phyloP scores from a whole-genome alignment of 495 filamentous ascomycete species.

The Lasiosphaeriaceae sp. region DNA sequence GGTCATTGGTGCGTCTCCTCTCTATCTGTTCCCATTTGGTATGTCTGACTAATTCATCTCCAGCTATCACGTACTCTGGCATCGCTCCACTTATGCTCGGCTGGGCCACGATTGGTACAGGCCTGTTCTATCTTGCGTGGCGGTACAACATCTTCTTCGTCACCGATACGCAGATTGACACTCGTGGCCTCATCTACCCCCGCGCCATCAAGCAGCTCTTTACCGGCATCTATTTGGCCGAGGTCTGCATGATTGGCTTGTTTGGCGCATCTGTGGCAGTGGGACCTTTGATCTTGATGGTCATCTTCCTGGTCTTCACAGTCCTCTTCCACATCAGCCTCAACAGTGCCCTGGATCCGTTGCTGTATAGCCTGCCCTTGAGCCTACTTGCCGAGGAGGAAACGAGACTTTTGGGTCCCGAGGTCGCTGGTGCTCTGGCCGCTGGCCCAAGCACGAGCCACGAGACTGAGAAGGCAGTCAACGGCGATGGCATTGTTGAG shows the following conservation, averaged over 20 bases:
- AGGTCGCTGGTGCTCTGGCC: slow-evolving; percentile 21
- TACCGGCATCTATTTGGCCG: slow-evolving; percentile 79
- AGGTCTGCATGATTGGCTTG: slow-evolving; percentile 85
- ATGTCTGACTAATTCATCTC: slow-evolving; percentile 7
- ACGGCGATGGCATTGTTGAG: slow-evolving; percentile 26
- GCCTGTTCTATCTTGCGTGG: slow-evolving; percentile 88
- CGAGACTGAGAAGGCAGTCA: slow-evolving; percentile 28
- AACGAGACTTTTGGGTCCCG: slow-evolving; percentile 31
- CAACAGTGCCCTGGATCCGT: slow-evolving; percentile 71
- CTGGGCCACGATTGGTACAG: slow-evolving; percentile 79
- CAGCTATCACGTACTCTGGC: slow-evolving; percentile 79
- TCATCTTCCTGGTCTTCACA: slow-evolving; percentile 75
- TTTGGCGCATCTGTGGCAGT: slow-evolving; percentile 68
- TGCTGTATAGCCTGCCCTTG: slow-evolving; percentile 75
- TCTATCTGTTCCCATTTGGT: not conserved
- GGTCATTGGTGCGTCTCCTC: slow-evolving; percentile 63
- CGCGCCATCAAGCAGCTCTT: slow-evolving; percentile 89
- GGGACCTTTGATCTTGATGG: slow-evolving; percentile 80
- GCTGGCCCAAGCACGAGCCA: slow-evolving; percentile 21
- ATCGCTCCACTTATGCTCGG: slow-evolving; percentile 89
- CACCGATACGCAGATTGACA: slow-evolving; percentile 79
- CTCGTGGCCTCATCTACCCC: slow-evolving; percentile 83
- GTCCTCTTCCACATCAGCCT: slow-evolving; percentile 79
- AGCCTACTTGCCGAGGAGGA: slow-evolving; percentile 62
- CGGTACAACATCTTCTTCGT: slow-evolving; percentile 95